phyloP scores from a whole-genome alignment of 495 filamentous ascomycete species.

The Daldinia caldariorum region DNA sequence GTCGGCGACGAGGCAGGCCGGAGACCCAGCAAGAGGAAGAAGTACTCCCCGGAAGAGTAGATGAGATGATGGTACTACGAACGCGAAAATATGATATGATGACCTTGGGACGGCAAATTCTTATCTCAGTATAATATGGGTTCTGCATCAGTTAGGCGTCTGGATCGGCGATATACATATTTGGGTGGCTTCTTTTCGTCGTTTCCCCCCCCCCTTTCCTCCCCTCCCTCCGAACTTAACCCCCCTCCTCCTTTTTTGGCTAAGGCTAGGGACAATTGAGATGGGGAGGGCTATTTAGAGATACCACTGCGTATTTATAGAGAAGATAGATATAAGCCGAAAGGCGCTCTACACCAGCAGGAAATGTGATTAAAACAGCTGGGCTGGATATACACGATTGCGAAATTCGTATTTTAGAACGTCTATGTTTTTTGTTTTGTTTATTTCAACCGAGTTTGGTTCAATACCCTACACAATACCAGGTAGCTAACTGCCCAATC shows the following conservation, averaged over 20 bases:
- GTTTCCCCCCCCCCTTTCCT: not conserved
- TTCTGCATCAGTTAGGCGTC: conserved; percentile 39
- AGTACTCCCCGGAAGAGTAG: conserved; percentile 34
- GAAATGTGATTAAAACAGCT: conserved; percentile 16
- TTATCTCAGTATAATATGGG: conserved; percentile 1
- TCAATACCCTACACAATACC: too few species aligned
- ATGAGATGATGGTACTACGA: not conserved
- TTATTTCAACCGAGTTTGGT: too few species aligned
- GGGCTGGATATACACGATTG: conserved; percentile 32
- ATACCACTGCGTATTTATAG: conserved; percentile 33
- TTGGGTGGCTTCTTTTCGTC: conserved; percentile 18
- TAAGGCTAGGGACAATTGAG: conserved; percentile 14
- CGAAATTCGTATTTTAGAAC: not conserved
- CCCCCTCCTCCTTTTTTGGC: not conserved
- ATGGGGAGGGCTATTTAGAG: conserved; percentile 15
- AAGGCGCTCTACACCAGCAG: conserved; percentile 17
- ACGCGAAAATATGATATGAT: not conserved
- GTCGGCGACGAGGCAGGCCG: conserved; percentile 50
- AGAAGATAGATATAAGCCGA: conserved; percentile 29
- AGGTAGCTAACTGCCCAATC: too few species aligned
- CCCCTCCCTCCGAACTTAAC: not conserved
- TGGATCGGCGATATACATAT: conserved; percentile 1
- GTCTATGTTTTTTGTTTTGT: not conserved
- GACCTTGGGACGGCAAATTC: conserved; percentile 1
- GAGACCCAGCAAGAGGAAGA: conserved; percentile 58